Percentiles rank a stretch among this genome's conserved stretches.
These are phyloP conservation scores for Colletotrichum sansevieriae DNA, from an alignment of 2,329 filamentous ascomycete species.

Conservation along the genomic window DNA sequence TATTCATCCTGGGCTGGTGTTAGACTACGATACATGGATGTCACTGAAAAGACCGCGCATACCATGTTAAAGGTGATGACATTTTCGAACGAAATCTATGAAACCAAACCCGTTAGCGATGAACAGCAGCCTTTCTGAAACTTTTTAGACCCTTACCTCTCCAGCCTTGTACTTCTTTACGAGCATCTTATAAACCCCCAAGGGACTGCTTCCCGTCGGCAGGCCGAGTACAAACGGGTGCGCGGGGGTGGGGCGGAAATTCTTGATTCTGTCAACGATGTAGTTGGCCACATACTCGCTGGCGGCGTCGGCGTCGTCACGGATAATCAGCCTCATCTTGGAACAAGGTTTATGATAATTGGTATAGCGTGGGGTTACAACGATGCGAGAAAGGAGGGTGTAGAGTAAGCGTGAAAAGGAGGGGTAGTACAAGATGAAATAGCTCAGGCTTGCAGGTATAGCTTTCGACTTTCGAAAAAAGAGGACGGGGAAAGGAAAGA, in stretches of 20 bases:
- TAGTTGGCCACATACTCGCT: conserved; percentile 85
- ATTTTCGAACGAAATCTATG: conserved; percentile 84
- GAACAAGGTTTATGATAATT: conserved; percentile 40
- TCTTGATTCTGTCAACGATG: conserved; percentile 84
- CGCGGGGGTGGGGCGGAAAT: conserved; percentile 78
- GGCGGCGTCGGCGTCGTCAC: conserved; percentile 76
- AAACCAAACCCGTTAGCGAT: conserved; percentile 30
- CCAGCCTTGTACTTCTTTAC: conserved; percentile 79
- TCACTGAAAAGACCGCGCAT: conserved; percentile 45
- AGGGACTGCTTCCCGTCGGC: conserved; percentile 85
- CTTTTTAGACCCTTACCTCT: conserved; percentile 53
- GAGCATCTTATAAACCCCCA: conserved; percentile 81
- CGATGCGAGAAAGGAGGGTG: not conserved
- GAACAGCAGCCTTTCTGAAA: not conserved
- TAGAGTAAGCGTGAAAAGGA: not conserved
- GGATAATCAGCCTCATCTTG: conserved; percentile 85
- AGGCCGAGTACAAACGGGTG: conserved; percentile 86
- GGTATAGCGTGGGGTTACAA: conserved; percentile 41
- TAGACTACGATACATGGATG: conserved; percentile 20
- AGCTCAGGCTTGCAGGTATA: conserved; percentile 9
- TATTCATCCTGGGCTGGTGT: conserved; percentile 77
- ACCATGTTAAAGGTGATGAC: conserved; percentile 95
- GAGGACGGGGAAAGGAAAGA: conserved; percentile 2
- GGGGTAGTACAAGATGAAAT: not conserved
- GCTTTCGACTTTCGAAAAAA: conserved; percentile 1